Percentiles rank a stretch among this genome's conserved stretches.
phyloP scores from a whole-genome alignment of 768 basidiomycete genomes.

The Coprinopsis strossmayeri region DNA sequence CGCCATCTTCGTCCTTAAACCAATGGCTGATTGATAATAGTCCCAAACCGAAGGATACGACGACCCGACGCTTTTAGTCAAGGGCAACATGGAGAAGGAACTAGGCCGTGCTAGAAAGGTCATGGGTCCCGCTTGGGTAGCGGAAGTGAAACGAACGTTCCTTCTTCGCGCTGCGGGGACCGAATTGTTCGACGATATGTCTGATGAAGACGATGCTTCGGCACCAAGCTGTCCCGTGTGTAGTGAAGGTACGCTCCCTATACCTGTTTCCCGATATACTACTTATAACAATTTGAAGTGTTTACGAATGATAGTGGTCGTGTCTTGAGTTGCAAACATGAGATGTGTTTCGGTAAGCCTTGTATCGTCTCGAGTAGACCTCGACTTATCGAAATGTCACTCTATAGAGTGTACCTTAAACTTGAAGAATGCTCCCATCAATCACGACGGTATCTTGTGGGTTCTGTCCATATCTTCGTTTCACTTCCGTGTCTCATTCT shows the following conservation, averaged over 20 bases:
- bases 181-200: slow-evolving; percentile 37
- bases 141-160: slow-evolving; percentile 31
- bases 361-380: background rate
- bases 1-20: background rate
- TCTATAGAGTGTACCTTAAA: slow-evolving; percentile 57
- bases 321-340: slow-evolving; percentile 61
- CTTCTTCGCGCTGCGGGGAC: slow-evolving; percentile 39
- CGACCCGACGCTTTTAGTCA: slow-evolving; percentile 45
- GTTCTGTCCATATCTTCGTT: slow-evolving; percentile 13
- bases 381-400: background rate
- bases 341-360: slow-evolving; percentile 51
- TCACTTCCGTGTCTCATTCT: background rate
- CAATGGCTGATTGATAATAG: background rate
- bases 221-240: slow-evolving; percentile 57
- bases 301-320: slow-evolving; percentile 45
- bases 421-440: slow-evolving; percentile 42
- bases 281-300: slow-evolving; percentile 24
- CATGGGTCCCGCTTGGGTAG: slow-evolving; percentile 35
- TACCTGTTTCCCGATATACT: background rate
- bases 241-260: slow-evolving; percentile 39
- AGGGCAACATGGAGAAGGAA: slow-evolving; percentile 46
- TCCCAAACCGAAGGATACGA: slow-evolving; percentile 30
- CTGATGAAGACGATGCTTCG: slow-evolving; percentile 38
- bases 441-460: slow-evolving; percentile 56
- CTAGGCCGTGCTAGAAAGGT: slow-evolving; percentile 50